A percentile compares a stretch with the other conserved stretches of the same genome.
Conservation (phyloP, 495 filamentous ascomycete species). For the Tuber aestivum region DNA sequence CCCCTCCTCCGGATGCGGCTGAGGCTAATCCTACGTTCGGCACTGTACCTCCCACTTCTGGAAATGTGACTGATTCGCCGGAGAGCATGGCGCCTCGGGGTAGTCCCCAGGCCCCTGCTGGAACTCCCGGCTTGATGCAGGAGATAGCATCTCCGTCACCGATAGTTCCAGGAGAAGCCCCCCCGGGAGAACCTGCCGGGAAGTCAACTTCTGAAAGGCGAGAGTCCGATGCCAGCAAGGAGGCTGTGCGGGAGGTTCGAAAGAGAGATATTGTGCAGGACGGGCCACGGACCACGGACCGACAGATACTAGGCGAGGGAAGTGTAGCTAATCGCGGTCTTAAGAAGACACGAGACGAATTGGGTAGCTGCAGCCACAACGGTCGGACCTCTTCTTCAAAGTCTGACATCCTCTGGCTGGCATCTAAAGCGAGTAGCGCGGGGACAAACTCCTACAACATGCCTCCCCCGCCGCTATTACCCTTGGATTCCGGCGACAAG, state of each 20-base stretch:
- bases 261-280: neutral
- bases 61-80: too few species aligned
- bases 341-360: neutral
- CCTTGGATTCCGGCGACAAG: neutral
- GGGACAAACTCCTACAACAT: neutral
- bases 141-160: conserved; percentile 34
- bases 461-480: neutral
- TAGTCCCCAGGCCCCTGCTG: conserved; percentile 14
- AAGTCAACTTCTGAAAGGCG: neutral
- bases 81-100: conserved; percentile 7
- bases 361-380: neutral
- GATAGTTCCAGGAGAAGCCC: conserved; percentile 6
- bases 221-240: neutral
- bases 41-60: conserved; percentile 15
- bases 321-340: neutral
- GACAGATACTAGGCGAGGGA: neutral
- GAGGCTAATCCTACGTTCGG: conserved; percentile 12
- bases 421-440: neutral
- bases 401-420: neutral
- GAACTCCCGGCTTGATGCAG: conserved; percentile 34
- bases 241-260: neutral
- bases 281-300: neutral
- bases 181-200: neutral
- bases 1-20: conserved; percentile 3
- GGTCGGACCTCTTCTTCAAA: neutral